Evolutionary conservation across 2,329 filamentous ascomycete genomes (phyloP).

Genomic region (Colletotrichum sp.): DNA sequence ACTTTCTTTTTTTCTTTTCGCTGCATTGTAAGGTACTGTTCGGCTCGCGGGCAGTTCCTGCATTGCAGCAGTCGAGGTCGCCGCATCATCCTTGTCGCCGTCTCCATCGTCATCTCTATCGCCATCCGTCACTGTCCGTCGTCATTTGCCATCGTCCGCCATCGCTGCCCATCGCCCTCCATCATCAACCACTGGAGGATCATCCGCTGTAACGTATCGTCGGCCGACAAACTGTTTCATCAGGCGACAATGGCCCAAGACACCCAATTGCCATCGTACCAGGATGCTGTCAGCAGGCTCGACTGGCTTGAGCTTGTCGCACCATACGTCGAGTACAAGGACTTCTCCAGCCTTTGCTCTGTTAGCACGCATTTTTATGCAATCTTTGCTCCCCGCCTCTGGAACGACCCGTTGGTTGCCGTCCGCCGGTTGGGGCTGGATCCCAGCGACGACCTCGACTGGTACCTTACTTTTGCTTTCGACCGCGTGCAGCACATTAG

Average conservation of each 20-base stretch:
- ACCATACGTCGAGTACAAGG: slow-evolving; percentile 44
- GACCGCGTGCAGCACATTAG: slow-evolving; percentile 39
- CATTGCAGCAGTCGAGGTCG: background rate
- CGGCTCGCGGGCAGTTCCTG: background rate
- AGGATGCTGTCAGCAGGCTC: slow-evolving; percentile 48
- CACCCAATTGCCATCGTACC: slow-evolving; percentile 54
- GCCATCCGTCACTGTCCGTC: background rate
- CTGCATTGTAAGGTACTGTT: background rate
- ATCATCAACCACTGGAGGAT: background rate
- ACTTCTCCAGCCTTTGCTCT: slow-evolving; percentile 52
- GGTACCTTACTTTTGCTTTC: slow-evolving; percentile 54
- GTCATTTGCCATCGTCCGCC: background rate
- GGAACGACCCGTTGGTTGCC: slow-evolving; percentile 53
- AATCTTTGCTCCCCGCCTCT: slow-evolving; percentile 57
- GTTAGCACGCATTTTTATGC: slow-evolving; percentile 52
- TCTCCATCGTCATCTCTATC: background rate
- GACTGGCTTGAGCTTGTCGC: slow-evolving; percentile 58
- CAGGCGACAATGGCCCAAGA: background rate
- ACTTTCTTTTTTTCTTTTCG: background rate
- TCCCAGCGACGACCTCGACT: slow-evolving; percentile 51
- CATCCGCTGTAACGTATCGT: background rate
- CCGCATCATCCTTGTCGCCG: background rate
- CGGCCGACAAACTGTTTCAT: slow-evolving; percentile 6
- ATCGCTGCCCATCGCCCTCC: background rate
- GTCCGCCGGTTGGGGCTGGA: slow-evolving; percentile 44